A percentile compares a stretch with the other conserved stretches of the same genome.
These are phyloP conservation scores for Beauveria pseudobassiana DNA, from an alignment of 2,329 filamentous ascomycete species.

Conservation along the genomic window DNA sequence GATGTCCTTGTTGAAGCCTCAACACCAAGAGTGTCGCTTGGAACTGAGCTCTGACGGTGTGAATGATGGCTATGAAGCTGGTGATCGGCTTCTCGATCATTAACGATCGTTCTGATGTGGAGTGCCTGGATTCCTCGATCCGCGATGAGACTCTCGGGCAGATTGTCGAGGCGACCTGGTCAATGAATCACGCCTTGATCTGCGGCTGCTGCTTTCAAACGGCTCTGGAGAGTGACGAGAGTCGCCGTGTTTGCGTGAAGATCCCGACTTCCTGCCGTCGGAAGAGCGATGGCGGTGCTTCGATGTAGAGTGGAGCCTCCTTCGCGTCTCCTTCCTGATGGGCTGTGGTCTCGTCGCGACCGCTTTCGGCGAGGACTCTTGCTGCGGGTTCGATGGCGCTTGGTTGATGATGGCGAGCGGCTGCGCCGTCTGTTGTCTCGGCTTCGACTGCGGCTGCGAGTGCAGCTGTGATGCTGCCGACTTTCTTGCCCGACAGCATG, in stretches of 20 bases:
- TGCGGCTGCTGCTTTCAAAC: conserved; percentile 16
- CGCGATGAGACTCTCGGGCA: conserved; percentile 19
- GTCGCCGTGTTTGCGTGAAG: conserved; percentile 23
- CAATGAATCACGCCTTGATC: conserved; percentile 17
- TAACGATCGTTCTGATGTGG: conserved; percentile 16
- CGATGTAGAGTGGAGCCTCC: conserved; percentile 29
- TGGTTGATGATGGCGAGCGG: conserved; percentile 31
- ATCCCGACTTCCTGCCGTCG: conserved; percentile 22
- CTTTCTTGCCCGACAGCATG: conserved; percentile 24
- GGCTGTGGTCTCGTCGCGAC: conserved; percentile 28
- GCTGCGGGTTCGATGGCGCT: conserved; percentile 36
- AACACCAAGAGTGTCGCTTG: conserved; percentile 25
- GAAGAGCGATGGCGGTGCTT: conserved; percentile 26
- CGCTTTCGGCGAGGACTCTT: conserved; percentile 35
- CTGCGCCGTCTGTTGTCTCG: conserved; percentile 23
- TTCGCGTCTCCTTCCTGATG: conserved; percentile 33
- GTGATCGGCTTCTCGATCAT: conserved; percentile 20
- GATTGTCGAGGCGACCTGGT: conserved; percentile 21
- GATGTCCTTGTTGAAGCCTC: conserved; percentile 28
- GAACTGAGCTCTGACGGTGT: not conserved
- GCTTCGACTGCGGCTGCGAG: conserved; percentile 26
- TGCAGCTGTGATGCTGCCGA: conserved; percentile 26
- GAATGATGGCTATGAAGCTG: conserved; percentile 15
- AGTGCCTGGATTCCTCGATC: conserved; percentile 19
- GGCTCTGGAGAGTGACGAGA: conserved; percentile 23